Conservation (phyloP, 495 filamentous ascomycete genomes). For the Aspergillus egyptiacus region DNA sequence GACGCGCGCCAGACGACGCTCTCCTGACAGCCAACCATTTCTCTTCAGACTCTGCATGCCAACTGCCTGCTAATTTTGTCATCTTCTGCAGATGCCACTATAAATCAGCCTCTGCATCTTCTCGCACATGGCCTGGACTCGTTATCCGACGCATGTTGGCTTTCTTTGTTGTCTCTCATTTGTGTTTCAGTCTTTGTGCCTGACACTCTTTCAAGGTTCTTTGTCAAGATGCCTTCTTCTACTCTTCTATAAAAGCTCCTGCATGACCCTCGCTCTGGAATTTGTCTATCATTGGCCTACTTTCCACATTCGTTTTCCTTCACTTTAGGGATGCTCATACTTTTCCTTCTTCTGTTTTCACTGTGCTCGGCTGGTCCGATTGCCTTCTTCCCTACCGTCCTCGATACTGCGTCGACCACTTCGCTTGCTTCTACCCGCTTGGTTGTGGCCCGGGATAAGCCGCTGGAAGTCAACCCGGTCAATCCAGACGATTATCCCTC, state of each 20-base stretch:
- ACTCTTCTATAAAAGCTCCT: background rate
- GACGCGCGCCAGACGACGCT: slow-evolving; percentile 11
- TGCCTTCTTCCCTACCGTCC: slow-evolving; percentile 10
- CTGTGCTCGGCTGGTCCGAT: slow-evolving; percentile 37
- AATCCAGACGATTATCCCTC: background rate
- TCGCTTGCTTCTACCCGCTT: background rate
- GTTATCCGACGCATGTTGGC: background rate
- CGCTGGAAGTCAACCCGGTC: slow-evolving; percentile 21
- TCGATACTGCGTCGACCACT: background rate
- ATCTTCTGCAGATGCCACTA: background rate
- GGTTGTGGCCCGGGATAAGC: background rate
- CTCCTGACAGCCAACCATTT: slow-evolving; percentile 8
- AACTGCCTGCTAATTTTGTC: too few relatives aligned
- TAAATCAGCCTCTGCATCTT: background rate
- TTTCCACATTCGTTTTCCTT: slow-evolving; percentile 1
- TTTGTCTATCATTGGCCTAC: background rate
- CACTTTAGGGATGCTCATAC: slow-evolving; percentile 20
- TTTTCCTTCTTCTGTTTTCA: slow-evolving; percentile 16
- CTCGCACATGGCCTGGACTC: background rate
- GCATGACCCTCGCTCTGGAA: background rate
- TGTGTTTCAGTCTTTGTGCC: background rate
- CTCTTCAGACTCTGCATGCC: too few relatives aligned
- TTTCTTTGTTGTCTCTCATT: slow-evolving; percentile 2
- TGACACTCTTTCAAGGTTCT: background rate
- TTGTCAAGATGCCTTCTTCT: background rate